These are phyloP conservation scores for Pulveroboletus sp. DNA, from an alignment of 768 basidiomycete species.

Conservation along the genomic window DNA sequence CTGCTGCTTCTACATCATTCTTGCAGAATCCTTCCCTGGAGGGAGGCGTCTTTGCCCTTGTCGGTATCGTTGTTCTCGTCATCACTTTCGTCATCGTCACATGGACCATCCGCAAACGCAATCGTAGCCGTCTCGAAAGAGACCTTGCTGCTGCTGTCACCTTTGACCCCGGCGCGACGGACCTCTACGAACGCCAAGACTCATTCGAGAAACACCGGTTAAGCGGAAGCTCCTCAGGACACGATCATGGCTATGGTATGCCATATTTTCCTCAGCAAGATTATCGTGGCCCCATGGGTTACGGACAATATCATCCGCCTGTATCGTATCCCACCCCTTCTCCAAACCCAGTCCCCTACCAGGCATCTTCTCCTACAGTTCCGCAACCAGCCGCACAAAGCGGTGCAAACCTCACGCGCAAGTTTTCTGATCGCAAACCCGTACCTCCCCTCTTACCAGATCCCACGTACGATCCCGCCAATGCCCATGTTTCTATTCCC, in stretches of 20 bases:
- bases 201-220: constrained; percentile 19
- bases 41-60: constrained; percentile 53
- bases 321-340: constrained; percentile 4
- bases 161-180: constrained; percentile 44
- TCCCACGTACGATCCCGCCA: constrained; percentile 23
- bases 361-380: constrained; percentile 6
- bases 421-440: constrained; percentile 34
- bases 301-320: constrained; percentile 21
- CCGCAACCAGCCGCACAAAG: constrained; percentile 17
- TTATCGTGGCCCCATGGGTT: constrained; percentile 17
- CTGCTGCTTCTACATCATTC: constrained; percentile 40
- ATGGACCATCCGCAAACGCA: constrained; percentile 48
- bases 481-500: constrained; percentile 21
- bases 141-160: constrained; percentile 44
- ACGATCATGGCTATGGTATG: constrained; percentile 19
- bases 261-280: constrained; percentile 20
- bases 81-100: constrained; percentile 44
- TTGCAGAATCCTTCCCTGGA: constrained; percentile 65
- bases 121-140: constrained; percentile 36
- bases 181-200: constrained; percentile 25
- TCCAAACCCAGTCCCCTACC: constrained; percentile 10
- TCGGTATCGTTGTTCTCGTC: constrained; percentile 47
- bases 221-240: constrained; percentile 26
- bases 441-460: constrained; percentile 27
- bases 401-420: constrained; percentile 33